Base-by-base conservation (phyloP, 164 flowering plant species). In the Cinnamomum micranthum region DNA sequence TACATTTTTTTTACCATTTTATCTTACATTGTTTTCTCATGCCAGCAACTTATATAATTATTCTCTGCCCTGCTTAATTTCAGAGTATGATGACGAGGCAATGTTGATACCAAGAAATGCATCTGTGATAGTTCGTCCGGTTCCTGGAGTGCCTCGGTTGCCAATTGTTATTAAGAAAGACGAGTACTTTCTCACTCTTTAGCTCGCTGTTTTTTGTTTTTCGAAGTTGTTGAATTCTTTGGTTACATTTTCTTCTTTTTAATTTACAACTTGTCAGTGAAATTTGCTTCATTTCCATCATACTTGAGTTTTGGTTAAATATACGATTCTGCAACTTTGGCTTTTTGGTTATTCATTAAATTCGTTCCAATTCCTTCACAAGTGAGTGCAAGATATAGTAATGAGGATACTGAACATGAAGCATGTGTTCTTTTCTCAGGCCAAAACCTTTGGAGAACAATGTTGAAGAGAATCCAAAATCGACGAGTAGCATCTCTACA, bases 41-140 rank as follows among this genome's bases (percentile, higher is more conserved):
- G 76, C 65, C 74, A 69, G 77, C 76, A 68, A 75, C 86, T 85
- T 84, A 85, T 82, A 78, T 80, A 68, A 65, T 31, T 67, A 71
- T 24, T 77, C 77, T 85, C 51, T 78, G 63, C 83, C 75, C 82
- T 87, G 81, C 86, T 83, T 75, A 76, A 82, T 96, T 89, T 92
- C 99, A 96, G 99, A 94, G 75, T 96, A 94, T 81, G 85, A 80
- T 73, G 98, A 94, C 85, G 98, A 94, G 81, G 92, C 79, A 25
- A 89, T 78, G 85, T 78, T 92, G 91, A 89, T 96, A 62, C 97
- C 99, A 22, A 96, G 87, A 88, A 89, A 92, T 78, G 92, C 98
- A 1, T 88, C 97, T 77, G 94, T 96, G 69, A 84, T 96, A 84
- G 89, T 96, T 74, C 93, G 83, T 14, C 93, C 97, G 24, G 89